These are phyloP conservation scores for Pyricularia sp. DNA, from an alignment of 2,329 filamentous ascomycete genomes.

Conservation along the genomic window DNA sequence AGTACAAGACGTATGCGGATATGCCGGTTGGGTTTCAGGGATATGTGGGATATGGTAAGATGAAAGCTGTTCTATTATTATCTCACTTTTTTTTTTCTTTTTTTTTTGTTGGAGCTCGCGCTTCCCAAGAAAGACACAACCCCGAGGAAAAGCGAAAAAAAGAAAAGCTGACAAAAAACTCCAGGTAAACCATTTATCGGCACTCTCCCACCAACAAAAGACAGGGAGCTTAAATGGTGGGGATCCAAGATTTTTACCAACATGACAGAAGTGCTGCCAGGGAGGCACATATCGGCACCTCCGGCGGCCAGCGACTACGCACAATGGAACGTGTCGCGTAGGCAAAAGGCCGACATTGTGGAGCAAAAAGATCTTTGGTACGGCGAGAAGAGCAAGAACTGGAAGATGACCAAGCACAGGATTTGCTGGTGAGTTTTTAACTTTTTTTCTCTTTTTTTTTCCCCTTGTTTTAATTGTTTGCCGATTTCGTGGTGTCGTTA, in stretches of 20 bases:
- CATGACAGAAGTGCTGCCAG: conserved; percentile 40
- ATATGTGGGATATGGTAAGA: conserved; percentile 17
- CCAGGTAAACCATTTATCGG: conserved; percentile 40
- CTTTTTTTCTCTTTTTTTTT: background rate
- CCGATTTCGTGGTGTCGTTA: background rate
- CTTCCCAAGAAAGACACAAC: too few species aligned
- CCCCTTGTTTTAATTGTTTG: background rate
- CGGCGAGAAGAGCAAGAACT: conserved; percentile 42
- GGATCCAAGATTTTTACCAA: conserved; percentile 51
- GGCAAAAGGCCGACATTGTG: conserved; percentile 46
- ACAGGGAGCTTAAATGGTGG: conserved; percentile 50
- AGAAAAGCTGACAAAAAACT: background rate
- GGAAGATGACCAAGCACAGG: conserved; percentile 52
- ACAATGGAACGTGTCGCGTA: conserved; percentile 50
- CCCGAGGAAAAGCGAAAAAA: too few species aligned
- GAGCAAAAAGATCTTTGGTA: conserved; percentile 48
- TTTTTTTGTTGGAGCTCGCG: too few species aligned
- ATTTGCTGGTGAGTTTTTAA: conserved; percentile 54
- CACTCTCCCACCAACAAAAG: conserved; percentile 43
- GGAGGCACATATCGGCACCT: conserved; percentile 45
- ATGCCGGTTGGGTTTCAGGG: conserved; percentile 40
- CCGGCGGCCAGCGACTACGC: conserved; percentile 46
- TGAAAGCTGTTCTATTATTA: conserved; percentile 6
- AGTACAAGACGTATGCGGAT: conserved; percentile 31
- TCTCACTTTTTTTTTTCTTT: background rate